Evolutionary conservation across 2,329 filamentous ascomycete species (phyloP), one percentile per base, ranked within the genome.

Genomic region (Ilyonectria destructans): DNA sequence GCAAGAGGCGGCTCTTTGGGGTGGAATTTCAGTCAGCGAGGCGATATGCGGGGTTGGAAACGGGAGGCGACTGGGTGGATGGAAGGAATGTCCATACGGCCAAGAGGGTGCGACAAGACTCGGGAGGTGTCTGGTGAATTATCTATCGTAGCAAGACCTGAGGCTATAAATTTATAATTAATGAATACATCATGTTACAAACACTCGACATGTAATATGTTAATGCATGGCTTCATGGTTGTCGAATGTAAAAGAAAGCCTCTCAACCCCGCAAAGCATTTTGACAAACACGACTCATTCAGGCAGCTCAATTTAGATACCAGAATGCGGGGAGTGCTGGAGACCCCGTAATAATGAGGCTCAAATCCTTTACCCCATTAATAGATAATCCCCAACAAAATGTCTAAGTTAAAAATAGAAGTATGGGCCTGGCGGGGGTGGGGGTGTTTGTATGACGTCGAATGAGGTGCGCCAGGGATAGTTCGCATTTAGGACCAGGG

Each of bases 261-360:
- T 35, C 33, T 35, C 33, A 9, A 10, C 33, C 33, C 5, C 33
- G 33, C 33, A 4, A 35, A 23, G 3, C 23, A 4, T 23, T 23
- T 23, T 35, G 17, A 35, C 6, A 6, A 35, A 35, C 4, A 35
- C 33, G 33, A 10, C 33, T 35, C 33, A 35, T 35, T 4, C 4
- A 13, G 33, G 7, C 33, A 6, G 33, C 33, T 35, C 6, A 9
- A 35, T 35, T 4, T 5, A 12, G 3, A 65, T 58, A 48, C 9
- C 56, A 26, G 49, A 48, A 55, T 35, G 56, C 12, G 62, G 62
- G 49, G 62, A 51, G 29, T 26, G 23, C 51, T 31, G 51, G 2
- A 45, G 9, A 65, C 57, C 63, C 63, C 12, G 40, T 48, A 8
- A 8, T 6, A 45, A 49, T 56, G 63, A 37, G 58, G 63, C 63